These are phyloP conservation scores for Trematosphaeria pertusa DNA, from an alignment of 2,329 filamentous ascomycete species.

Conservation along the genomic window DNA sequence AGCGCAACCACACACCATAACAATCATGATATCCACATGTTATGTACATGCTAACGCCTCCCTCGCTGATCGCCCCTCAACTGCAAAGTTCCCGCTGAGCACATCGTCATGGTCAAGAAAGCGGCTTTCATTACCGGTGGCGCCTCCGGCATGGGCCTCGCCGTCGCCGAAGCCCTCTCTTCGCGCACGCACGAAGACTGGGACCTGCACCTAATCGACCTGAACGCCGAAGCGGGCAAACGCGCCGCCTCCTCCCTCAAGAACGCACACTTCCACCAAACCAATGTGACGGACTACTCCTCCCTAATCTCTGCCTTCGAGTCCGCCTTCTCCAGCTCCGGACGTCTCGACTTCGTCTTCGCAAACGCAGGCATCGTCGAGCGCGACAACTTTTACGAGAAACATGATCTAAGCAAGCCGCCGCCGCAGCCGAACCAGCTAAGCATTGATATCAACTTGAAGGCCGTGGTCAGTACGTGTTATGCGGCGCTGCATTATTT, in stretches of 20 bases:
- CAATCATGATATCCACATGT: neutral
- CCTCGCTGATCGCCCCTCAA: too few relatives aligned
- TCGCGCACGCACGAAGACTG: constrained; percentile 40
- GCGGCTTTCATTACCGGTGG: constrained; percentile 78
- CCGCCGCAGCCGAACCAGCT: constrained; percentile 43
- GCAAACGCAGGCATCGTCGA: constrained; percentile 58
- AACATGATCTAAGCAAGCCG: constrained; percentile 32
- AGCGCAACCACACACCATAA: neutral
- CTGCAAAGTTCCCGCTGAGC: too few relatives aligned
- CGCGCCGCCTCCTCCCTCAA: constrained; percentile 30
- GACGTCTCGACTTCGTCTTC: constrained; percentile 57
- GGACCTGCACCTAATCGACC: constrained; percentile 51
- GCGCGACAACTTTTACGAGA: constrained; percentile 50
- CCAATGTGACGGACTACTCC: constrained; percentile 48
- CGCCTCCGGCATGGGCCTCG: constrained; percentile 63
- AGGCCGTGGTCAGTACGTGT: constrained; percentile 47
- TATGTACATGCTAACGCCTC: too few relatives aligned
- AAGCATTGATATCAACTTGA: constrained; percentile 48
- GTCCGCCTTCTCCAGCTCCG: constrained; percentile 41
- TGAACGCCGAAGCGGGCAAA: constrained; percentile 46
- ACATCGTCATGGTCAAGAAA: constrained; percentile 23
- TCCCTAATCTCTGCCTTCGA: constrained; percentile 47
- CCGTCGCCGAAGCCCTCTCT: constrained; percentile 49
- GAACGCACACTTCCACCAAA: constrained; percentile 48
- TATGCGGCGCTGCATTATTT: constrained; percentile 55